These are phyloP conservation scores for Phoenix dactylifera DNA, from an alignment of 176 grass and related monocot genomes.

Conservation along the genomic window DNA sequence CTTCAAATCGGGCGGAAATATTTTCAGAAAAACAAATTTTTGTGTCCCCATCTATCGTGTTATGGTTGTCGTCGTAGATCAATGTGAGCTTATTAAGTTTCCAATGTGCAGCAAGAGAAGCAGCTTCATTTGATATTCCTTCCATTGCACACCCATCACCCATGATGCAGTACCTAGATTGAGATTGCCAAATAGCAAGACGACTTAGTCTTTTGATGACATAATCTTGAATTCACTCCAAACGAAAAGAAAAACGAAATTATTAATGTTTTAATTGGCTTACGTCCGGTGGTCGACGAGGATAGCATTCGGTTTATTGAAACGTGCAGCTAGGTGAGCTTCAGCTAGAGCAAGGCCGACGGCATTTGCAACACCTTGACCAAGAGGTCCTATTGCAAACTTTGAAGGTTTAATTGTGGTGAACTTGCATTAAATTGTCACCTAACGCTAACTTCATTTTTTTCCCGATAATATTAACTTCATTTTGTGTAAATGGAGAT, in stretches of 20 bases:
- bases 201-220: no score
- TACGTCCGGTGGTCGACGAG: conserved; percentile 8
- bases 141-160: conserved; percentile 12
- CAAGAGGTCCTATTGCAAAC: background rate
- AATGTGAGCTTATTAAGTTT: conserved; percentile 8
- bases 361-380: conserved; percentile 5
- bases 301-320: conserved; percentile 4
- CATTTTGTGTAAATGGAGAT: no score
- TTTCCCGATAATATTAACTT: no score
- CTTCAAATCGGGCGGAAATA: background rate
- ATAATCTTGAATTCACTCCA: no score
- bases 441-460: no score
- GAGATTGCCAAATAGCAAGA: background rate
- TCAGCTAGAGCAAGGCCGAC: conserved; percentile 1
- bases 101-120: conserved; percentile 10
- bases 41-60: conserved; percentile 11
- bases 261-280: background rate
- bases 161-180: conserved; percentile 11
- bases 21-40: background rate
- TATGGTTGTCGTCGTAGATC: conserved; percentile 16
- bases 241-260: no score
- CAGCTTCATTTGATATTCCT: conserved; percentile 10
- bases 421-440: no score
- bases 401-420: no score
- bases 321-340: conserved; percentile 1